Percentiles rank a stretch among this genome's conserved stretches.
These are phyloP conservation scores for Leucoagaricus sp. DNA, from an alignment of 1,284 basidiomycete genomes.

Conservation along the genomic window DNA sequence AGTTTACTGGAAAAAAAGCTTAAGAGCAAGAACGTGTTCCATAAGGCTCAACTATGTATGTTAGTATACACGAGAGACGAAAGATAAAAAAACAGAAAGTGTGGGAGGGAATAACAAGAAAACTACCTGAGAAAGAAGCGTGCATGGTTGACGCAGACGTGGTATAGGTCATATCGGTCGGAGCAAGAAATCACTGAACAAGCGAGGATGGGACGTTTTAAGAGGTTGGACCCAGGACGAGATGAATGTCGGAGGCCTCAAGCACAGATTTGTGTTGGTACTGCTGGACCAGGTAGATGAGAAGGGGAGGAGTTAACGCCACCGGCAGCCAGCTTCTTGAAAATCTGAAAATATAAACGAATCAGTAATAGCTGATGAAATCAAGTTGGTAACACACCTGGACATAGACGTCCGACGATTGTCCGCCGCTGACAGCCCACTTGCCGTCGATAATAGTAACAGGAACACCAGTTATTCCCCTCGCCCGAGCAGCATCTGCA, in stretches of 20 bases:
- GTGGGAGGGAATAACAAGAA: background rate
- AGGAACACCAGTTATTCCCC: conserved; percentile 80
- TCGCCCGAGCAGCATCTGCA: conserved; percentile 63
- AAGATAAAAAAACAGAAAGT: background rate
- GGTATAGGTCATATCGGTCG: conserved; percentile 17
- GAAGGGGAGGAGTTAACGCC: conserved; percentile 33
- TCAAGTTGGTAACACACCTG: conserved; percentile 45
- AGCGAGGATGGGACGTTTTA: background rate
- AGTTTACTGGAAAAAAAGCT: background rate
- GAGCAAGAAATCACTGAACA: background rate
- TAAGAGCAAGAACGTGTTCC: background rate
- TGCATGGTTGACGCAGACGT: conserved; percentile 10
- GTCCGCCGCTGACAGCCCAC: conserved; percentile 78
- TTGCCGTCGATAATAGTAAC: conserved; percentile 78
- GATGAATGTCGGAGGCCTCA: conserved; percentile 15
- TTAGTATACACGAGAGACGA: conserved; percentile 16
- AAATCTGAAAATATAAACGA: conserved; percentile 34
- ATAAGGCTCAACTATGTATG: conserved; percentile 5
- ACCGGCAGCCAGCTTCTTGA: conserved; percentile 45
- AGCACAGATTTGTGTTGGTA: conserved; percentile 31
- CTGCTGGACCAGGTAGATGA: conserved; percentile 30
- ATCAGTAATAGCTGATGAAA: background rate
- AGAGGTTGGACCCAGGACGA: background rate
- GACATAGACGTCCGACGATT: conserved; percentile 69
- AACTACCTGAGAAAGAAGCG: conserved; percentile 2